Percentiles rank a stretch among this genome's conserved stretches.
These are phyloP conservation scores for Aspergillus melleus DNA, from an alignment of 2,329 filamentous ascomycete species.

Conservation along the genomic window DNA sequence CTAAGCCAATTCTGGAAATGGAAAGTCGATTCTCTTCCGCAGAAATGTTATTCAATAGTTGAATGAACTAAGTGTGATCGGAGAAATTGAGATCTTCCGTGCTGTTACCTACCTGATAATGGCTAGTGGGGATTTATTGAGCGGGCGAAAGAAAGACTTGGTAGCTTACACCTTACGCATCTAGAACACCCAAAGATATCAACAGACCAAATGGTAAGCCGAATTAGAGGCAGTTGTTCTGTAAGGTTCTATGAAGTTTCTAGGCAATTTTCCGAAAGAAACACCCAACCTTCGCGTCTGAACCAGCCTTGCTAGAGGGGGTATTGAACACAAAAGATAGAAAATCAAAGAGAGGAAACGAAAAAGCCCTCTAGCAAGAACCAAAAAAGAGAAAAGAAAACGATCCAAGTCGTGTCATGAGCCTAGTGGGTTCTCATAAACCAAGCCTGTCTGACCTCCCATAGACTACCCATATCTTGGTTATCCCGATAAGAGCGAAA, in stretches of 20 bases:
- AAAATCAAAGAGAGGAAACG: background rate
- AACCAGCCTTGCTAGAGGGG: background rate
- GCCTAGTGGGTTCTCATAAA: constrained; percentile 28
- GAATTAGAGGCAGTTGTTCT: background rate
- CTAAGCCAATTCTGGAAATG: too few species aligned
- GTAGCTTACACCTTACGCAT: too few species aligned
- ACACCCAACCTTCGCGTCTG: background rate
- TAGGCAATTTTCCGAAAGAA: background rate
- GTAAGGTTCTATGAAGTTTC: background rate
- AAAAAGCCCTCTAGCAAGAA: background rate
- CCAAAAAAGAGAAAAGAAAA: background rate
- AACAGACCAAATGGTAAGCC: background rate
- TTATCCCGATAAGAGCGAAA: constrained; percentile 46
- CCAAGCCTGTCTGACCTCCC: constrained; percentile 45
- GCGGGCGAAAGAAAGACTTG: too few species aligned
- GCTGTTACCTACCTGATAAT: too few species aligned
- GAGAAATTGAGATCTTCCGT: too few species aligned
- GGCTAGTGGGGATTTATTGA: too few species aligned
- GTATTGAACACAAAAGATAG: background rate
- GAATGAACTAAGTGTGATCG: too few species aligned
- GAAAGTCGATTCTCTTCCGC: too few species aligned
- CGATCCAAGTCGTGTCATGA: background rate
- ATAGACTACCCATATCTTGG: constrained; percentile 48
- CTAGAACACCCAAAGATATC: too few species aligned
- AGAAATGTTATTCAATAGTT: too few species aligned